Evolutionary conservation across 805 yeast species (phyloP), one percentile per base, ranked within the genome.

Genomic region (Lachancea dasiensis): DNA sequence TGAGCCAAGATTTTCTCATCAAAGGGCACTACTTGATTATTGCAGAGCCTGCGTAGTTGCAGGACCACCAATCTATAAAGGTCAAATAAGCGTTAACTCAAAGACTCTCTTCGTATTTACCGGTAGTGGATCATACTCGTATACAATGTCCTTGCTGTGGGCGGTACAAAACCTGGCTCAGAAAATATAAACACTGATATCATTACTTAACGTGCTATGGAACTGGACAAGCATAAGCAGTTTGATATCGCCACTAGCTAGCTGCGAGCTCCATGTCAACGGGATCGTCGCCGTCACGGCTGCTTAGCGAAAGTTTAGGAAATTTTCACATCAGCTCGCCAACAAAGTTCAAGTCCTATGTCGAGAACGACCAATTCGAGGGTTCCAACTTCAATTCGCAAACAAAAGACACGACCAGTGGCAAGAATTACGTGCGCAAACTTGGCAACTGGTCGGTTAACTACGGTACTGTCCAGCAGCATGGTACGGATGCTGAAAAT

Each of bases 401-500:
- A 11, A 30, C 22, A 5, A 28, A 32, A 17, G 39, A 21, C 13
- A 22, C 21, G 10, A 14, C 22, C 8, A 39, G 31, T 20, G 32
- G 31, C 19, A 37, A 26, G 8, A 41, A 29, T 27, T 35, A 33
- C 31, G 34, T 40, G n/a, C 23, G 36, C 27, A 36, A 47, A 38
- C 33, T 50, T 35, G 50, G 46, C n/a, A 54, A 50, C 25, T 52
- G 53, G 54, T 52, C 57, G 5, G 47, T 49, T 37, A 43, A 45
- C 32, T 49, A 44, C 22, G 54, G 52, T 5, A 50, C 55, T 4
- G 57, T 52, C 5, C 50, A 49, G 28, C 50, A 47, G 29, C 34
- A 28, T 14, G 38, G 43, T 34, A 31, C 35, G 19, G 44, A 44
- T 5, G 31, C 22, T 6, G 40, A 23, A 16, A 35, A 34, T 17